Conservation (phyloP, 2,329 filamentous ascomycete species). For the Microdochium bolleyi region DNA sequence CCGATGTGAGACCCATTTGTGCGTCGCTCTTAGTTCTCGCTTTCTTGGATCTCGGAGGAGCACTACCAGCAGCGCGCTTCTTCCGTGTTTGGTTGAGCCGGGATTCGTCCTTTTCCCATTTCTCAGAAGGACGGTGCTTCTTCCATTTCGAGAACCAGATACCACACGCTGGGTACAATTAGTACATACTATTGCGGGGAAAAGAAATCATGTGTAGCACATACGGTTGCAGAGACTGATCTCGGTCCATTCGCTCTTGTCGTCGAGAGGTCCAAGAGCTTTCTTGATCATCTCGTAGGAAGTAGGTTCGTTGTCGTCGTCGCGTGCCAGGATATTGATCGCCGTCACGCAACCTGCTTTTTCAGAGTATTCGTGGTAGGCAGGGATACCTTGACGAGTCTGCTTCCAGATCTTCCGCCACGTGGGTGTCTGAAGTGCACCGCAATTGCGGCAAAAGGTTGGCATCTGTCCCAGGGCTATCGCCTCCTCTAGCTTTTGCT, state of each 20-base stretch:
- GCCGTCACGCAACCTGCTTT: conserved; percentile 68
- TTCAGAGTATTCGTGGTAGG: conserved; percentile 62
- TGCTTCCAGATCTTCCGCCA: conserved; percentile 94
- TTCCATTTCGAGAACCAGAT: conserved; percentile 91
- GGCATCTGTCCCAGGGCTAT: conserved; percentile 79
- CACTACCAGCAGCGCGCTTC: conserved; percentile 35
- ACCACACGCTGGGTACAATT: conserved; percentile 59
- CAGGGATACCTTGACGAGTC: conserved; percentile 60
- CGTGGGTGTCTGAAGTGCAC: conserved; percentile 89
- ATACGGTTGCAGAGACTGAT: conserved; percentile 81
- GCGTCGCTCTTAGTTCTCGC: conserved; percentile 38
- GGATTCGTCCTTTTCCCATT: conserved; percentile 65
- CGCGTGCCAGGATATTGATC: conserved; percentile 58
- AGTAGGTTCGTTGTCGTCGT: conserved; percentile 53
- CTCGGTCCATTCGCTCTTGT: conserved; percentile 61
- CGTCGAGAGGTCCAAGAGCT: conserved; percentile 50
- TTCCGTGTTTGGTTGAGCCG: conserved; percentile 42
- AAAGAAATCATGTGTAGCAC: conserved; percentile 21
- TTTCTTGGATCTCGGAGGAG: conserved; percentile 36
- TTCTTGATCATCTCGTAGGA: conserved; percentile 76
- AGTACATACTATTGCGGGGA: conserved; percentile 10
- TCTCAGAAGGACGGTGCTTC: conserved; percentile 71
- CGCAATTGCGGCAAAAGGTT: conserved; percentile 85
- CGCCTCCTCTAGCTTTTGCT: conserved; percentile 50
- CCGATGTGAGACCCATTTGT: conserved; percentile 39